Evolutionary conservation across 495 filamentous ascomycete species (phyloP).

Genomic region (Aeminium ludgeri): DNA sequence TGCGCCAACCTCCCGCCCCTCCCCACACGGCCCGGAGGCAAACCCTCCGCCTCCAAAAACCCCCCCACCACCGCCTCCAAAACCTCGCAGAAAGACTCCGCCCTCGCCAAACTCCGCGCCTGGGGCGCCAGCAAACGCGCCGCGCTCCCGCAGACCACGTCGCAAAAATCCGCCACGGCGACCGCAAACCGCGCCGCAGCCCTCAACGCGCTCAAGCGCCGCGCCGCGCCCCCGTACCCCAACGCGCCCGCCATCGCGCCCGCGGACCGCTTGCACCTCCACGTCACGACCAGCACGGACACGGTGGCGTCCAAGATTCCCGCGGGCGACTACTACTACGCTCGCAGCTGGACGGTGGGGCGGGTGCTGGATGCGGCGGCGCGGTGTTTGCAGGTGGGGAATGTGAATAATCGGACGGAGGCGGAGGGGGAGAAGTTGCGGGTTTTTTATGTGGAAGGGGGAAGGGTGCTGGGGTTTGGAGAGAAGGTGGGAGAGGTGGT

Average conservation of each 20-base stretch:
- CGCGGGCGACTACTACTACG: constrained; percentile 61
- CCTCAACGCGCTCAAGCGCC: constrained; percentile 60
- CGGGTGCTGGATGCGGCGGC: constrained; percentile 78
- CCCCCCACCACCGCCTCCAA: no score
- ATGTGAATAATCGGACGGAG: constrained; percentile 22
- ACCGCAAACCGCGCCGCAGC: constrained; percentile 42
- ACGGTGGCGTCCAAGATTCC: constrained; percentile 45
- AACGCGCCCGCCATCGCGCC: constrained; percentile 63
- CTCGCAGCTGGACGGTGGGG: constrained; percentile 72
- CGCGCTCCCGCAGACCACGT: constrained; percentile 30
- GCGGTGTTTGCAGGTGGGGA: constrained; percentile 46
- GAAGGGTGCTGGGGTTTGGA: constrained; percentile 66
- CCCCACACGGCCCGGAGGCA: constrained; percentile 39
- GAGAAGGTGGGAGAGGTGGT: constrained; percentile 60
- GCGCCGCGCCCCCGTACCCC: no score
- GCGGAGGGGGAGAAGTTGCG: constrained; percentile 44
- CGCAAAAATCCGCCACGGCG: constrained; percentile 24
- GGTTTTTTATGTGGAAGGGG: constrained; percentile 84
- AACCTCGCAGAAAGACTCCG: constrained; percentile 28
- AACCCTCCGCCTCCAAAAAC: no score
- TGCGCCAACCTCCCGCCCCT: constrained; percentile 55
- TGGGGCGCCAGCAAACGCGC: constrained; percentile 43
- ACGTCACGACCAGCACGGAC: constrained; percentile 71
- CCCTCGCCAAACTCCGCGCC: constrained; percentile 44
- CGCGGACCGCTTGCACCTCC: constrained; percentile 70